A percentile compares a stretch with the other conserved stretches of the same genome.
These are phyloP conservation scores for Coniella lustricola DNA, from an alignment of 2,329 filamentous ascomycete species.

Conservation along the genomic window DNA sequence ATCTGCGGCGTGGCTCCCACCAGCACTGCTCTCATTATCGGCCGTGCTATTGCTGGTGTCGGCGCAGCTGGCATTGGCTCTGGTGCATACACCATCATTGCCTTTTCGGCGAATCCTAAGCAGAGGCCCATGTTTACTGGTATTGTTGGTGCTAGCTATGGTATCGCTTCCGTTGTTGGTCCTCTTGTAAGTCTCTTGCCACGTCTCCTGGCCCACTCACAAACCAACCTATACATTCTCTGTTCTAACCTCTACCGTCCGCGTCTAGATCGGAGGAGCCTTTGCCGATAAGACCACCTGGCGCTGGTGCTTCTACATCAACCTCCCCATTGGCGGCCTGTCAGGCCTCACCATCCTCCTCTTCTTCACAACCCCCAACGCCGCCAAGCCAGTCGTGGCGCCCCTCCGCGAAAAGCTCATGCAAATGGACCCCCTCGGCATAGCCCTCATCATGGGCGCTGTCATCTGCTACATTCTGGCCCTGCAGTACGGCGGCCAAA, in stretches of 20 bases:
- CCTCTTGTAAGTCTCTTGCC: conserved; percentile 14
- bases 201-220: no score
- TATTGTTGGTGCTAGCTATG: conserved; percentile 14
- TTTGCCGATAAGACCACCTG: conserved; percentile 22
- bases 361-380: conserved; percentile 30
- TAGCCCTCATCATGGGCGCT: conserved; percentile 31
- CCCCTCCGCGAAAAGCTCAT: conserved; percentile 31
- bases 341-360: conserved; percentile 21
- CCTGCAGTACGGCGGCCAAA: conserved; percentile 36
- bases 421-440: conserved; percentile 36
- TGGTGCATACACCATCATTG: conserved; percentile 17
- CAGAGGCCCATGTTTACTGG: conserved; percentile 19
- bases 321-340: conserved; percentile 25
- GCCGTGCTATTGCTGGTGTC: conserved; percentile 15
- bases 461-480: conserved; percentile 34
- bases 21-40: conserved; percentile 17
- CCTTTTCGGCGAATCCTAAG: conserved; percentile 19
- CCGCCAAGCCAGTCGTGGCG: conserved; percentile 24
- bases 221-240: neutral
- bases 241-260: neutral
- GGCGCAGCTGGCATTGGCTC: conserved; percentile 16
- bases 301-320: conserved; percentile 27
- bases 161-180: conserved; percentile 21
- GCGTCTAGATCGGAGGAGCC: conserved; percentile 19
- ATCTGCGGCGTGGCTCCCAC: conserved; percentile 33